Base-by-base conservation (phyloP, 352 stramenopile genomes). In the Phytophthora syringae region DNA sequence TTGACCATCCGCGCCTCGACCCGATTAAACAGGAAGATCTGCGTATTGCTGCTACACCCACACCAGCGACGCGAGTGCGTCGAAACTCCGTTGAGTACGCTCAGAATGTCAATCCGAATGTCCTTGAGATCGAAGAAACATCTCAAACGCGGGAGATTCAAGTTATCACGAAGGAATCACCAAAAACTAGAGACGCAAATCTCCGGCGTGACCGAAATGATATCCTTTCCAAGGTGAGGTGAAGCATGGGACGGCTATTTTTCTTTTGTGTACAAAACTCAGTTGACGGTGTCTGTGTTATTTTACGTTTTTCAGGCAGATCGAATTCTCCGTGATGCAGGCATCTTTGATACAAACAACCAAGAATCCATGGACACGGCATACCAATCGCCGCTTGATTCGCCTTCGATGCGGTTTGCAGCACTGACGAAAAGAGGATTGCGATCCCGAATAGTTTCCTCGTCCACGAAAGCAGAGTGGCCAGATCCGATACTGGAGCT, bases 401-500 rank as follows among this genome's bases (percentile, higher is more conserved):
- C 56, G 52, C 49, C 37, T 25, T 44, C 36, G 21, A 43, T 21
- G 21, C 51, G 48, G n/a, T 67, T 53, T 42, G 22, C 52, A 22
- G n/a, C 56, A 32, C 13, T 49, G 22, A 44, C 45, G 7, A 77
- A 64, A 21, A 62, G 32, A 47, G 45, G 48, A 20, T 39, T 59
- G 10, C 53, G 57, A 55, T 34, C 30, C 12, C 45, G 48, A 6
- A 50, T 65, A 3, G 37, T 73, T 5, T 72, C 77, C 5, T 70
- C 53, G 9, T 67, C 66, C n/a, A 86, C 73, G 2, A 62, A 67
- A 57, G 73, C 65, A 1, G 77, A 87, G 43, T 90, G 80, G 82
- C 82, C 83, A 16, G 80, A 92, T 51, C 83, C 83, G 9, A 86
- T 92, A 42, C 68, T 92, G 20, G 67, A 75, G 6, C 66, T 94